phyloP scores from a whole-genome alignment of 2,329 filamentous ascomycete species.

The Ceratocystis albifundus region DNA sequence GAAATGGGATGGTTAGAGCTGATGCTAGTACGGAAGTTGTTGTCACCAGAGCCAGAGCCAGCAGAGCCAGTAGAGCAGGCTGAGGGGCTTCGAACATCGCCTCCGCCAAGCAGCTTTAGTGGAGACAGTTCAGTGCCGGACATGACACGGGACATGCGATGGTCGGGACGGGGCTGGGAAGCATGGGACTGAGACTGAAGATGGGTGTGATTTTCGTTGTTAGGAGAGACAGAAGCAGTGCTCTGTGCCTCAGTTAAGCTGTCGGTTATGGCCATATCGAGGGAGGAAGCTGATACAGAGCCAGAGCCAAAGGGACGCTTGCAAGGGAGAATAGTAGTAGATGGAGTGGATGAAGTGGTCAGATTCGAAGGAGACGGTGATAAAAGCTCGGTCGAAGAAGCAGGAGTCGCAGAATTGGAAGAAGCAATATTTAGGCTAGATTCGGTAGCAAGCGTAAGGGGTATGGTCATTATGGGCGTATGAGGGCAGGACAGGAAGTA shows the following conservation, averaged over 20 bases:
- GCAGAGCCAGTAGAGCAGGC: slow-evolving; percentile 26
- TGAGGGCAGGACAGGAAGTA: background rate
- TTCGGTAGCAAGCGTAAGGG: slow-evolving; percentile 21
- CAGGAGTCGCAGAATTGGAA: slow-evolving; percentile 1
- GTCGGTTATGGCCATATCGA: slow-evolving; percentile 20
- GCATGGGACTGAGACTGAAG: slow-evolving; percentile 12
- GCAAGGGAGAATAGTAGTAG: slow-evolving; percentile 19
- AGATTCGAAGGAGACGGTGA: slow-evolving; percentile 10
- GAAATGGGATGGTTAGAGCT: slow-evolving; percentile 23
- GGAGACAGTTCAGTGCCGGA: slow-evolving; percentile 48
- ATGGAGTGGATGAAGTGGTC: slow-evolving; percentile 5
- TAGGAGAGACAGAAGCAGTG: background rate
- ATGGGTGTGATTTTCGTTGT: slow-evolving; percentile 16
- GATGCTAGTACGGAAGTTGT: slow-evolving; percentile 24
- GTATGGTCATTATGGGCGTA: slow-evolving; percentile 20
- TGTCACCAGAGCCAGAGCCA: slow-evolving; percentile 22
- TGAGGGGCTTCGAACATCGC: slow-evolving; percentile 24
- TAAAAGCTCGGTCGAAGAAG: background rate
- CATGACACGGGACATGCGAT: slow-evolving; percentile 41
- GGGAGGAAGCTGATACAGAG: background rate
- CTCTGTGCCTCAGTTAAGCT: slow-evolving; percentile 18
- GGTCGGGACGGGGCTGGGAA: slow-evolving; percentile 13
- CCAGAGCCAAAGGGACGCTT: slow-evolving; percentile 19
- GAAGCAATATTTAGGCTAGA: slow-evolving; percentile 18
- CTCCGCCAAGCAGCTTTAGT: slow-evolving; percentile 42